A percentile compares a stretch with the other conserved stretches of the same genome.
Evolutionary conservation across 2,329 filamentous ascomycete species (phyloP).

Genomic region (Phoma sp.): DNA sequence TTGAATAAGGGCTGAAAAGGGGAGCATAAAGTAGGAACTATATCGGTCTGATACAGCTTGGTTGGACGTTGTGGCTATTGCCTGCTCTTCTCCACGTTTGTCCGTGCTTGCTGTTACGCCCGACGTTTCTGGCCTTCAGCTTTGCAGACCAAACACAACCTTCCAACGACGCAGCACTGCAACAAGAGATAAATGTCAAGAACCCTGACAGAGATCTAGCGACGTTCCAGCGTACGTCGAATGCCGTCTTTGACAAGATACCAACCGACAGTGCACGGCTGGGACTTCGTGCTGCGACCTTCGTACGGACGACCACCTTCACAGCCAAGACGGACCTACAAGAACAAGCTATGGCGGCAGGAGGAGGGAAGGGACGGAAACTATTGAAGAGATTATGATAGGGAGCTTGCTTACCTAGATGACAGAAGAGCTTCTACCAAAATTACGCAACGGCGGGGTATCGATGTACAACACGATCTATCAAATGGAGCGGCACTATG

Average conservation of each 20-base stretch:
- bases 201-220: background rate
- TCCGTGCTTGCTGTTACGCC: conserved; percentile 1
- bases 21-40: background rate
- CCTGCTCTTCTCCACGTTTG: conserved; percentile 8
- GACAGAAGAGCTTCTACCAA: conserved; percentile 20
- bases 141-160: background rate
- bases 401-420: conserved; percentile 40
- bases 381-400: background rate
- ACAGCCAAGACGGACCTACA: background rate
- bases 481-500: conserved; percentile 26
- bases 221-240: background rate
- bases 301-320: background rate
- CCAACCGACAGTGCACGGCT: background rate
- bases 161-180: background rate
- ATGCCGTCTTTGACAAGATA: background rate
- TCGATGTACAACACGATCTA: conserved; percentile 44
- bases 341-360: background rate
- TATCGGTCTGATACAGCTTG: background rate
- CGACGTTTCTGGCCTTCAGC: background rate
- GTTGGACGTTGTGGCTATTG: background rate
- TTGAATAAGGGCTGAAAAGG: background rate
- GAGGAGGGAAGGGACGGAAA: background rate
- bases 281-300: background rate
- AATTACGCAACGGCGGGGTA: conserved; percentile 37
- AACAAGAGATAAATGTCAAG: background rate